Percentiles rank a stretch among this genome's conserved stretches.
phyloP scores from a whole-genome alignment of 331 rosid genomes.

The Ulmus americana region DNA sequence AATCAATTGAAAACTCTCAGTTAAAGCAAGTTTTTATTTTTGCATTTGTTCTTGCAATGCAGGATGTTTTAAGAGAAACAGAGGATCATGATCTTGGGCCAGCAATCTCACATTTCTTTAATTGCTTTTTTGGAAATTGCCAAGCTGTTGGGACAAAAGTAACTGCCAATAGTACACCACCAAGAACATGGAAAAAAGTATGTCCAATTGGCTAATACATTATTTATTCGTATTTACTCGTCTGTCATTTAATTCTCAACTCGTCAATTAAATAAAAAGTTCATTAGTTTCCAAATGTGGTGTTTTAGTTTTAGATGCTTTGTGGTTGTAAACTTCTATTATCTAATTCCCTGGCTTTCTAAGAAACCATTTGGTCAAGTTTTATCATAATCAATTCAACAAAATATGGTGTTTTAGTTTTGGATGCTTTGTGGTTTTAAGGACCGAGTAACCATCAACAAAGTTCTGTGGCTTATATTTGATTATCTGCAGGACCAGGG shows the following conservation, averaged over 20 bases:
- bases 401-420: no score
- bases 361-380: no score
- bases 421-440: no score
- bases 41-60: constrained; percentile 12
- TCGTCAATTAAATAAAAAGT: no score
- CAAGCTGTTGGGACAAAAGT: constrained; percentile 53
- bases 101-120: constrained; percentile 73
- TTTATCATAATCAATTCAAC: no score
- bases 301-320: no score
- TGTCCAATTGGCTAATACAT: neutral
- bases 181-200: constrained; percentile 62
- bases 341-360: no score
- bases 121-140: constrained; percentile 81
- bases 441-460: neutral
- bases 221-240: no score
- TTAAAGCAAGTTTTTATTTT: neutral
- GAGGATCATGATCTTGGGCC: constrained; percentile 91
- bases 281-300: no score
- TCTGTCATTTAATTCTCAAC: no score
- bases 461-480: constrained; percentile 8
- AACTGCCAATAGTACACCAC: constrained; percentile 35
- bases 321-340: no score
- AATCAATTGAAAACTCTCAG: neutral
- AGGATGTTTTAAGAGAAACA: constrained; percentile 84
- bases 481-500: constrained; percentile 56